phyloP scores from a whole-genome alignment of 352 stramenopile species.

The Globisporangium polare region DNA sequence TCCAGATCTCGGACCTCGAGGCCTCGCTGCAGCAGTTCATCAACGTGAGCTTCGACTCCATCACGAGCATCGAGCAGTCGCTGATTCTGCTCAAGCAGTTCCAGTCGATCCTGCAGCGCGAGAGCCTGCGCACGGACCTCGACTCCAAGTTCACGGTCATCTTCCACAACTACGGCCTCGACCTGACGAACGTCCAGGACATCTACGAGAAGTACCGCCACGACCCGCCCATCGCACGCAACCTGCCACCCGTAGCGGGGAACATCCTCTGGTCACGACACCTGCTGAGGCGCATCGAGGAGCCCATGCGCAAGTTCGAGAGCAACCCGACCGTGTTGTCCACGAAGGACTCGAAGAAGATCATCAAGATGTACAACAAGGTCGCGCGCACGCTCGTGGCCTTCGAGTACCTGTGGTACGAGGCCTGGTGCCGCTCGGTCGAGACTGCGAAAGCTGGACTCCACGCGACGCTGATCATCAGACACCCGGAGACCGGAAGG shows the following conservation, averaged over 20 bases:
- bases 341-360: conserved; percentile 87
- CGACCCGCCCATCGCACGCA: conserved; percentile 73
- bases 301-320: conserved; percentile 87
- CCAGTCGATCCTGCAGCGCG: conserved; percentile 84
- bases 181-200: conserved; percentile 81
- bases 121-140: conserved; percentile 75
- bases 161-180: conserved; percentile 90
- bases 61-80: conserved; percentile 88
- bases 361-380: conserved; percentile 91
- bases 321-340: conserved; percentile 79
- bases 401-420: conserved; percentile 89
- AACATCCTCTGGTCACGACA: conserved; percentile 88
- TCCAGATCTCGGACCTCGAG: conserved; percentile 88
- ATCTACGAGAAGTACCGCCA: conserved; percentile 87
- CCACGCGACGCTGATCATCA: conserved; percentile 82
- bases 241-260: conserved; percentile 77
- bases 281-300: conserved; percentile 81
- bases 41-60: conserved; percentile 86
- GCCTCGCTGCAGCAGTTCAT: conserved; percentile 88
- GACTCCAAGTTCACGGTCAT: conserved; percentile 91
- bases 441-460: conserved; percentile 73
- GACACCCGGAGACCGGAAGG: conserved; percentile 63
- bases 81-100: conserved; percentile 85
- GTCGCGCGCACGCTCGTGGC: conserved; percentile 85
- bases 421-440: conserved; percentile 81